These are phyloP conservation scores for Talaromyces liani DNA, from an alignment of 495 filamentous ascomycete genomes.

Conservation along the genomic window DNA sequence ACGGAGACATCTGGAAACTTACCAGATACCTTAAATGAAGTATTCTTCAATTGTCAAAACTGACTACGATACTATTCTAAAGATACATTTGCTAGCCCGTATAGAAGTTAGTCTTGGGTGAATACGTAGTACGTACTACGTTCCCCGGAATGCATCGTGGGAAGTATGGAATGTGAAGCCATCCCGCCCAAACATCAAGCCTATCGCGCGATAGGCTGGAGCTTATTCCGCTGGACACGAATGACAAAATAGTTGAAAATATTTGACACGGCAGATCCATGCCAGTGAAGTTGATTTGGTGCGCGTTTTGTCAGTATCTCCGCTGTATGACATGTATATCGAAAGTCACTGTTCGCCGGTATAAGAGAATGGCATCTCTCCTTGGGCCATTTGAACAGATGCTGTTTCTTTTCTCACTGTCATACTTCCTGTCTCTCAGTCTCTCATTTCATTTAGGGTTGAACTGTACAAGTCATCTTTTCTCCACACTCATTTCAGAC, in stretches of 20 bases:
- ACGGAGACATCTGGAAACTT: too few relatives aligned
- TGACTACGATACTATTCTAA: too few relatives aligned
- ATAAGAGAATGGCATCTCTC: slow-evolving; percentile 2
- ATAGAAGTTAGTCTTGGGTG: too few relatives aligned
- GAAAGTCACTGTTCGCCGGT: not conserved
- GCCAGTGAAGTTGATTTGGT: not conserved
- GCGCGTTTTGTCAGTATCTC: not conserved
- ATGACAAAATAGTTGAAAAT: not conserved
- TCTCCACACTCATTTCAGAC: not conserved
- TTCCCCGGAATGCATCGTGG: slow-evolving; percentile 1
- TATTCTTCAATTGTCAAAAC: too few relatives aligned
- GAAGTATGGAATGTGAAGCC: slow-evolving; percentile 4
- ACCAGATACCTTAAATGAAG: too few relatives aligned
- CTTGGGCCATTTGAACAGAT: not conserved
- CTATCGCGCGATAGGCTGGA: slow-evolving; percentile 5
- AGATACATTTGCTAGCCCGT: too few relatives aligned
- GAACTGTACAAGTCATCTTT: not conserved
- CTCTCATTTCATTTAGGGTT: not conserved
- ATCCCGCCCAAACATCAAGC: slow-evolving; percentile 1
- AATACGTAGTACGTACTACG: not conserved
- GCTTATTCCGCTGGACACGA: not conserved
- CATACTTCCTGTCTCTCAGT: not conserved
- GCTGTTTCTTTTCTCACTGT: not conserved
- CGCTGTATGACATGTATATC: not conserved
- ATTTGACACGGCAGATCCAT: slow-evolving; percentile 8